Base-by-base conservation (phyloP, 805 yeast species). In the Kuraishia capsulata region DNA sequence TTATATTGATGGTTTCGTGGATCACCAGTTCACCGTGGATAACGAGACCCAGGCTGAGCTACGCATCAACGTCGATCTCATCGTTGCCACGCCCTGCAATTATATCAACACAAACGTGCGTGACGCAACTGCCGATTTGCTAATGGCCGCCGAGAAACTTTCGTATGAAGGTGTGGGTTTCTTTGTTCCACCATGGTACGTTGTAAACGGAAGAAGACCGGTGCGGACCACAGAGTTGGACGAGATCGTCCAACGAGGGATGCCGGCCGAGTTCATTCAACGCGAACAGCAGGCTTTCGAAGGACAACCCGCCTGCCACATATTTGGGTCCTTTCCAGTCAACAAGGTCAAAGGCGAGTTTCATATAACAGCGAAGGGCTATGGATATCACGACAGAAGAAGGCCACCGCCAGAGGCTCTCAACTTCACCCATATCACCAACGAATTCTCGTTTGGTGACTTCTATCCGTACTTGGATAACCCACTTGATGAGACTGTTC, bases 391-490 rank as follows among this genome's bases (percentile, higher is more conserved):
- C 29, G 78, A 70, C 43, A 58, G 73, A 41, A 62, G 73, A 34
- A 58, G 60, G 32, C 66, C 70, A 9, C 74, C 73, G 1, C 25
- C 51, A 5, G 75, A 75, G 30, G 60, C 69, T 18, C 60, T 85
- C 42, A 84, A 90, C 52, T 82, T 90, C 54, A 73, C 95, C 1
- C 98, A 92, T 59, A 76, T 76, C 4, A 80, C 92, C 42, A 74
- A 75, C 42, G 97, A 90, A 57, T 75, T 88, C 44, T 87, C 97
- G 9, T 90, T 80, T 60, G 98, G 98, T 11, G 85, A 77, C 28
- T 88, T 82, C 57, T 88, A 77, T 52, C 97, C 98, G 3, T 81
- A 73, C 48, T 68, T 89, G 44, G 71, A 81, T 48, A 90, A 90
- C 53, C 95, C 96, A n/a, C 68, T 92, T 45, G 97, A 92, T 56